phyloP scores from a whole-genome alignment of 805 yeast species.

The Candida gorgasii region DNA sequence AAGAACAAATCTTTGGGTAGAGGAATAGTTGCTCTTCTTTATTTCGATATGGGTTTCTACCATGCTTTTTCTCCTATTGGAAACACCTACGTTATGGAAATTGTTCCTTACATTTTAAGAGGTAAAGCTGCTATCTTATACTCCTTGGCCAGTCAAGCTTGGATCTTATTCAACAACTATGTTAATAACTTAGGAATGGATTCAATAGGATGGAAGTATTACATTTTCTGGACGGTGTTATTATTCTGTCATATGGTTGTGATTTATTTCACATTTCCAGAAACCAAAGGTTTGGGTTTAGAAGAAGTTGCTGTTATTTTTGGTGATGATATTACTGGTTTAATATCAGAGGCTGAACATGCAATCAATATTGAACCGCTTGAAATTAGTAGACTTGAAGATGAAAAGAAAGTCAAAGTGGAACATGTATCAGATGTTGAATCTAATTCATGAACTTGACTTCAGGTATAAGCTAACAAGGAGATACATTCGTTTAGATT shows the following conservation, averaged over 20 bases:
- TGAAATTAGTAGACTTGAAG: too few relatives aligned
- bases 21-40: conserved; percentile 26
- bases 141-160: conserved; percentile 15
- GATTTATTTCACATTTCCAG: conserved; percentile 35
- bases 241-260: conserved; percentile 27
- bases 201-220: conserved; percentile 19
- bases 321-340: conserved; percentile 28
- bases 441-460: too few relatives aligned
- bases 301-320: conserved; percentile 45
- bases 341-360: background rate
- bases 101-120: conserved; percentile 33
- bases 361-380: too few relatives aligned
- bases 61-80: conserved; percentile 36
- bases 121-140: conserved; percentile 32
- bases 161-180: conserved; percentile 19
- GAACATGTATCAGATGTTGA: too few relatives aligned
- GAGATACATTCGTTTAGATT: too few relatives aligned
- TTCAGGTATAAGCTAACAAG: too few relatives aligned
- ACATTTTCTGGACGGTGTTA: conserved; percentile 26
- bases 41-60: conserved; percentile 21
- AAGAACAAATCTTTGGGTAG: background rate
- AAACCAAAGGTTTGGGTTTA: conserved; percentile 44
- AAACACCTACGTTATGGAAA: conserved; percentile 27
- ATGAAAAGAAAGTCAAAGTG: too few relatives aligned
- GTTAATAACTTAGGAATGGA: conserved; percentile 19